phyloP scores from a whole-genome alignment of 805 yeast genomes.

The Teunomyces panamensis region DNA sequence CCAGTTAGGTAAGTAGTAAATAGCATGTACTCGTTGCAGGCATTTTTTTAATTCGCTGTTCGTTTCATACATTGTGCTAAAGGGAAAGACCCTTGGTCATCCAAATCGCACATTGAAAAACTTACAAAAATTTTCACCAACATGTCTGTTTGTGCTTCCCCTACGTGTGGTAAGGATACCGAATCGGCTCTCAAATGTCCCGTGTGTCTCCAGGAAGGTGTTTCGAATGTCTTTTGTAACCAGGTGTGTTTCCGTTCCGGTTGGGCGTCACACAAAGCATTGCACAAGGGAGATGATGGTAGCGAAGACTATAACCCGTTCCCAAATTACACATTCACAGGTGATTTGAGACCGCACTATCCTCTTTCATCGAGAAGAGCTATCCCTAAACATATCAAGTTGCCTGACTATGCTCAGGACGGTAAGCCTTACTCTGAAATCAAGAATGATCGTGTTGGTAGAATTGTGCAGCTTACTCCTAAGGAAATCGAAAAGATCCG shows the following conservation, averaged over 20 bases:
- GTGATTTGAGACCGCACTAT: constrained; percentile 71
- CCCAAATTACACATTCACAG: constrained; percentile 73
- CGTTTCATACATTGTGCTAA: background rate
- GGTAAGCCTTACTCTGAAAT: constrained; percentile 84
- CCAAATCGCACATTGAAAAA: background rate
- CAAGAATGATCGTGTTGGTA: constrained; percentile 62
- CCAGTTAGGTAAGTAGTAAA: background rate
- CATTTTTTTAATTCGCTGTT: background rate
- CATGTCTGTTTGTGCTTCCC: constrained; percentile 58
- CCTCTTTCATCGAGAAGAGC: constrained; percentile 73
- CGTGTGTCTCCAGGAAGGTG: constrained; percentile 73
- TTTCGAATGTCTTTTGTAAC: constrained; percentile 68
- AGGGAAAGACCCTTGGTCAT: background rate
- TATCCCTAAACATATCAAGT: constrained; percentile 67
- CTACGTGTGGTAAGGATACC: constrained; percentile 83
- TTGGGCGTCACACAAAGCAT: constrained; percentile 71
- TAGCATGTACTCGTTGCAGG: background rate
- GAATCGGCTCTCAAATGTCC: constrained; percentile 83
- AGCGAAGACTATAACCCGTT: constrained; percentile 76
- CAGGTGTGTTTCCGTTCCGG: constrained; percentile 77
- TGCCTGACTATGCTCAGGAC: constrained; percentile 79
- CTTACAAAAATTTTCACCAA: constrained; percentile 1
- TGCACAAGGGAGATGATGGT: constrained; percentile 60
- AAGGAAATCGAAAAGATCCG: constrained; percentile 74
- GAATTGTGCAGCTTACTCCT: constrained; percentile 60